Evolutionary conservation across 1,284 basidiomycete genomes (phyloP).

Genomic region (Heterobasidion parviporum): DNA sequence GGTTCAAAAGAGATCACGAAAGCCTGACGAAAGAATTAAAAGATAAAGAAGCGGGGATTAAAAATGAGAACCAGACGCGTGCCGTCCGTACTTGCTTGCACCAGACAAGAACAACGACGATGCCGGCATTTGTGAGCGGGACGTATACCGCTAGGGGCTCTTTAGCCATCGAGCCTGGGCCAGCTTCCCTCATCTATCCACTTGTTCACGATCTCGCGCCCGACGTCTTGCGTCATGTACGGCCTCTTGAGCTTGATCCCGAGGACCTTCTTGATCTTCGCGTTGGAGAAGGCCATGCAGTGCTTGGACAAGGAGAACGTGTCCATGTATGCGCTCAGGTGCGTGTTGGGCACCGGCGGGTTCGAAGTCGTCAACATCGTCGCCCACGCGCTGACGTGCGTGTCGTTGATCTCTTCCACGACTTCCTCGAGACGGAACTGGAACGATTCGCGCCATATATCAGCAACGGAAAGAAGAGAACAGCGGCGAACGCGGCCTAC

Average conservation of each 20-base stretch:
- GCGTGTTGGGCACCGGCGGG: conserved; percentile 70
- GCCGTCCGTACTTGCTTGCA: not conserved
- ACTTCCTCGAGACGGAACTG: conserved; percentile 58
- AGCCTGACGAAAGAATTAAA: not conserved
- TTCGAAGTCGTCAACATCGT: conserved; percentile 71
- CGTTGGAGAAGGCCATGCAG: conserved; percentile 54
- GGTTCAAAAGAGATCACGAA: not conserved
- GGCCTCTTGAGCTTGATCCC: conserved; percentile 67
- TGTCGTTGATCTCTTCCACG: conserved; percentile 84
- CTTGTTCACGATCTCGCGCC: conserved; percentile 71
- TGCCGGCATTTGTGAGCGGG: no score
- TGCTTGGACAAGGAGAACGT: conserved; percentile 63
- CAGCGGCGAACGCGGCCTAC: conserved; percentile 26
- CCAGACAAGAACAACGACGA: not conserved
- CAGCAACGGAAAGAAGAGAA: not conserved
- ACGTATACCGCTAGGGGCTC: not conserved
- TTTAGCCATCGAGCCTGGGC: conserved; percentile 37
- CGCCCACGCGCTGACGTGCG: conserved; percentile 80
- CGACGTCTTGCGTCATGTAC: conserved; percentile 49
- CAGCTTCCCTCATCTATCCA: conserved; percentile 72
- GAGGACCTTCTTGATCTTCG: conserved; percentile 65
- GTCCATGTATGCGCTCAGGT: conserved; percentile 79
- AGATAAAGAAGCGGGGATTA: not conserved
- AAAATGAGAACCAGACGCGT: not conserved
- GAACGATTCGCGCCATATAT: not conserved